Base-by-base conservation (phyloP, 139 green algal species). In the Zygnema cylindricum region DNA sequence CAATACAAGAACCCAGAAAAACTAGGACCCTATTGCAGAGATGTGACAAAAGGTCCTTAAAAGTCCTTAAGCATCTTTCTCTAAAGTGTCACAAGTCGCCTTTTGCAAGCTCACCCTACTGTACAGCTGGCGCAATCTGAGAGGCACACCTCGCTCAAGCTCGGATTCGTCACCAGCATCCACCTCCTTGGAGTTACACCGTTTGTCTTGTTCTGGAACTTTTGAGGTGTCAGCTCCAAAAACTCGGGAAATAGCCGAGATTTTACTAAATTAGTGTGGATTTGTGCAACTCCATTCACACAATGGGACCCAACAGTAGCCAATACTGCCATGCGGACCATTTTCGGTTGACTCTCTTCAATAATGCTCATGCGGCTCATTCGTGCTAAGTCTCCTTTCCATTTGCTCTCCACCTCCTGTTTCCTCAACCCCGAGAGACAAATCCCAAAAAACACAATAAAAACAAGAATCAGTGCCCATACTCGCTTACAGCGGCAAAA, bases 171-270 rank as follows among this genome's bases (percentile, higher is more conserved):
- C 41, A 77, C n/a, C 35, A 89, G 55, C 81, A 99, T 94, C 97
- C 95, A 98, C 69, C 95, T 92, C 69, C 96, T 92, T 11, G 93
- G 95, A 33, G 95, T 98, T 43, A 97, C 95, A 69, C 97, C 97
- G 85, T 99, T 99, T 87, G 97, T 99, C 93, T 98, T 98, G 96
- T 98, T 99, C 92, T 98, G 95, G 94, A 99, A 98, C 92, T 97
- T 97, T 43, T 88, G 84, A 0, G 94, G 93, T 79, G 90, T 95
- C 55, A 96, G 92, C 88, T 95, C 88, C 54, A 91, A 76, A 88
- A 97, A 96, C 39, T 95, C 89, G 3, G 69, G 83, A 55, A 94
- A 89, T 33, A 98, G 95, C 77, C 93, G 94, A 38, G 96, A 84
- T 92, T 96, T 96, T 69, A 98, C 94, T 86, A 98, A 96, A 76